Evolutionary conservation across 2,329 filamentous ascomycete genomes (phyloP).

Genomic region (Tolypocladium pustulatum): DNA sequence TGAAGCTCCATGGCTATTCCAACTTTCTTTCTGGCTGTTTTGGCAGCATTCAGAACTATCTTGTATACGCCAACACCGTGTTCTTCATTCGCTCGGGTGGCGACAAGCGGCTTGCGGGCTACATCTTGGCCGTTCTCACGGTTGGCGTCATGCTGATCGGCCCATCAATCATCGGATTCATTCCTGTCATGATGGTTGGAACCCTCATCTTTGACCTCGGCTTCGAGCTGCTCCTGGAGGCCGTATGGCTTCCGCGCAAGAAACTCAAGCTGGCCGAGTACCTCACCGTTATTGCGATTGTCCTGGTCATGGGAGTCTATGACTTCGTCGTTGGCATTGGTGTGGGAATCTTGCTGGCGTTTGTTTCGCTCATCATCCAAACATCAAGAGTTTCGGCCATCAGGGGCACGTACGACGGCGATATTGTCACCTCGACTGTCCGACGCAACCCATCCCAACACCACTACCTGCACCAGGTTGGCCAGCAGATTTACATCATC

Average conservation of each 20-base stretch:
- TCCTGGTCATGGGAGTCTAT: conserved; percentile 90
- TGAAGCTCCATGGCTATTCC: conserved; percentile 86
- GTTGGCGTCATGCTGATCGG: conserved; percentile 76
- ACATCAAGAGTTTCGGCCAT: conserved; percentile 85
- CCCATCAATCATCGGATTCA: conserved; percentile 81
- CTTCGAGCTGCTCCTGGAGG: conserved; percentile 83
- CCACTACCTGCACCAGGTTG: conserved; percentile 74
- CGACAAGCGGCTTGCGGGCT: conserved; percentile 73
- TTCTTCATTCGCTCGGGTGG: conserved; percentile 92
- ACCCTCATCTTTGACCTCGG: conserved; percentile 91
- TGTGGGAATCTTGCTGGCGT: conserved; percentile 83
- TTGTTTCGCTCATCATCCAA: conserved; percentile 82
- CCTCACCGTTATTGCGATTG: conserved; percentile 78
- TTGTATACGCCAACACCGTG: conserved; percentile 96
- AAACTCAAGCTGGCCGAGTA: conserved; percentile 84
- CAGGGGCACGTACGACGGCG: conserved; percentile 79
- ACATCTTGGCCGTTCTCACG: conserved; percentile 73
- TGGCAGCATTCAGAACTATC: conserved; percentile 91
- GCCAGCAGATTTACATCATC: conserved; percentile 79
- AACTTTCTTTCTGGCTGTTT: conserved; percentile 80
- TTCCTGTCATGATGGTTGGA: conserved; percentile 94
- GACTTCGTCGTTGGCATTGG: conserved; percentile 95
- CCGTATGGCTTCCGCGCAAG: conserved; percentile 77
- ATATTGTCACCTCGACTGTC: conserved; percentile 84
- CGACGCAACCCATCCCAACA: conserved; percentile 83